Evolutionary conservation across 176 grass and related monocot genomes (phyloP), one percentile per base, ranked within the genome.

Genomic region (Oryza rufipogon): DNA sequence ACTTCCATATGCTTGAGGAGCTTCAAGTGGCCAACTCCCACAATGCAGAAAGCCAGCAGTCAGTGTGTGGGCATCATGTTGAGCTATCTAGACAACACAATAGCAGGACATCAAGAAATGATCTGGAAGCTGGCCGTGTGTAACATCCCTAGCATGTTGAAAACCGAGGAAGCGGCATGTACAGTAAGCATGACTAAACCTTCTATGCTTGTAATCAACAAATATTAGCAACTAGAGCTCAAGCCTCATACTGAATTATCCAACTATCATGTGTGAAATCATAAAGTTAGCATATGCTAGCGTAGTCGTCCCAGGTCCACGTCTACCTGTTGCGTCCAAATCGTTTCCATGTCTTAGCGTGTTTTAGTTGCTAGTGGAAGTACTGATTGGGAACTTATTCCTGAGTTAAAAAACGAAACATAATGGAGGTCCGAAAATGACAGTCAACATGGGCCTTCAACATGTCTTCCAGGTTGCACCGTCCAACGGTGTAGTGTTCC

Each of bases 1-100:
- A 89, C 84, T 93, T 93, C 65, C 77, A 90, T 42, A 93, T 90
- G 91, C 39, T 95, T 47, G 93, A 91, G 33, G 86, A 88, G 41
- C 56, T 84, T 32, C 68, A 74, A 49, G 74, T 4, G 1, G 44
- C 28, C 10, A 84, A 76, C 86, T 45, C 71, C 34, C 78, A 81
- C 8, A 48, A n/a, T 67, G 20, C 64, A 17, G 42, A 77, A 16
- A 89, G 64, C 23, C 90, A 88, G 13, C 68, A 87, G 23, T 39
- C 51, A 39, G 30, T 76, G 38, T 51, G 80, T 30, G 23, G 19
- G 22, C 77, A 79, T 36, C 81, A 48, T 17, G 56, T 51, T 44
- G 80, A 25, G 68, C 9, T 81, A 54, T 72, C 87, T 3, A 22
- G 25, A 30, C 48, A 70, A 76, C 49, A 83, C 64, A 30, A 51